Percentiles rank a stretch among this genome's conserved stretches.
Evolutionary conservation across 176 grass and related monocot genomes (phyloP).

Genomic region (Eleusine indica): DNA sequence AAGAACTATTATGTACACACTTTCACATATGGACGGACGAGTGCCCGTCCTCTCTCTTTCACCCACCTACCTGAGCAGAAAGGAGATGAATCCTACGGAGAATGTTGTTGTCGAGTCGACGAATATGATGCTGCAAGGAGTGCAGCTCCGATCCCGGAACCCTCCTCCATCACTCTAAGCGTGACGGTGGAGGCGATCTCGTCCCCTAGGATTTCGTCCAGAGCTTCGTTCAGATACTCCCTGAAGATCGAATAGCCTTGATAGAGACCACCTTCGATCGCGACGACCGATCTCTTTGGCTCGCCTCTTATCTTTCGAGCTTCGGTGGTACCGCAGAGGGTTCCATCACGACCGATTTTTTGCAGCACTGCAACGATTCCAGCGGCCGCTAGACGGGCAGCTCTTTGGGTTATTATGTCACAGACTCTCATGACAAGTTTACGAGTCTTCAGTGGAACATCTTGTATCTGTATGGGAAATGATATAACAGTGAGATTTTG

Average conservation of each 20-base stretch:
- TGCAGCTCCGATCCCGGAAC: conserved; percentile 73
- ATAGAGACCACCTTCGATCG: conserved; percentile 75
- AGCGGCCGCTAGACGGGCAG: conserved; percentile 68
- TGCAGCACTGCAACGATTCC: conserved; percentile 77
- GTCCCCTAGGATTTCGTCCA: conserved; percentile 80
- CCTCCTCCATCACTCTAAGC: conserved; percentile 64
- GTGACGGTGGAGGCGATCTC: conserved; percentile 60
- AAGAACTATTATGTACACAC: conserved; percentile 42
- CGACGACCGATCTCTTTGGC: conserved; percentile 56
- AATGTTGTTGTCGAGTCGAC: conserved; percentile 46
- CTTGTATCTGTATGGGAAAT: conserved; percentile 48
- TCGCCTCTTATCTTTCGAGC: conserved; percentile 43
- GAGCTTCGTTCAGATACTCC: conserved; percentile 77
- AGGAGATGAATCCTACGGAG: conserved; percentile 35
- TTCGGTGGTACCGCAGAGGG: conserved; percentile 35
- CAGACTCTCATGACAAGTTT: conserved; percentile 68
- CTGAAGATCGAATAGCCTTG: conserved; percentile 65
- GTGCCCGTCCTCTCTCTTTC: neutral
- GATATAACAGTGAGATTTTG: neutral
- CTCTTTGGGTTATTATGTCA: conserved; percentile 64
- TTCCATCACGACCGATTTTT: conserved; percentile 77
- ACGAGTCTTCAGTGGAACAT: conserved; percentile 63
- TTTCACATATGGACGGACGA: conserved; percentile 37
- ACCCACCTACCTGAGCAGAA: conserved; percentile 44
- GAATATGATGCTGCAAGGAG: conserved; percentile 67